Evolutionary conservation across 2,329 filamentous ascomycete species (phyloP).

Genomic region (Aplosporella prunicola): DNA sequence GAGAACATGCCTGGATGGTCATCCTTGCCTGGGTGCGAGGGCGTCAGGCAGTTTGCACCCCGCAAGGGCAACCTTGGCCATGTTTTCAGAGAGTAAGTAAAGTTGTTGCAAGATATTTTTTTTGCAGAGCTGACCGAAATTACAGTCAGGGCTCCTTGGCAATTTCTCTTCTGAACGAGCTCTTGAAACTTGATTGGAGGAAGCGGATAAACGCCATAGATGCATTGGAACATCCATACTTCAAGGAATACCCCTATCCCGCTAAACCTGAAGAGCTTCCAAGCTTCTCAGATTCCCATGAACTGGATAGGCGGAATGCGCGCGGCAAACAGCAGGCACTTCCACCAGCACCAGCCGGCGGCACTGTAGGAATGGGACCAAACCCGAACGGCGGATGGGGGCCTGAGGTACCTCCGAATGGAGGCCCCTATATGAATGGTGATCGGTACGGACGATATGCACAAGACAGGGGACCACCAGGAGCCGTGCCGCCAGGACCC

Average conservation of each 20-base stretch:
- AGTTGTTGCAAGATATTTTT: constrained; percentile 3
- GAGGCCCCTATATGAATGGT: constrained; percentile 25
- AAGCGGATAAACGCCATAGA: constrained; percentile 87
- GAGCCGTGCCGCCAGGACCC: constrained; percentile 19
- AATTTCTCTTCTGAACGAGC: constrained; percentile 68
- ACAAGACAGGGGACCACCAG: constrained; percentile 33
- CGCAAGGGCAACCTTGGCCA: constrained; percentile 58
- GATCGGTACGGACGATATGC: constrained; percentile 21
- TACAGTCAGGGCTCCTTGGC: constrained; percentile 58
- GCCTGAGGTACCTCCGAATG: constrained; percentile 29
- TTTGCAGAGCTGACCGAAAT: background rate
- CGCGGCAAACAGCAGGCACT: constrained; percentile 75
- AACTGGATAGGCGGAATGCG: constrained; percentile 87
- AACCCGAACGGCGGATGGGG: constrained; percentile 45
- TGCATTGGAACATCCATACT: constrained; percentile 86
- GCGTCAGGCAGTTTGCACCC: constrained; percentile 52
- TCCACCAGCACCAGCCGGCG: constrained; percentile 84
- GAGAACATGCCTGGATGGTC: constrained; percentile 90
- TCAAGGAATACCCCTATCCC: constrained; percentile 68
- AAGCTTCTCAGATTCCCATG: constrained; percentile 86
- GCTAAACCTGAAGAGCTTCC: constrained; percentile 81
- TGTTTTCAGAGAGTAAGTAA: constrained; percentile 61
- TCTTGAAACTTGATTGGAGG: constrained; percentile 82
- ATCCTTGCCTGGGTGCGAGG: constrained; percentile 69
- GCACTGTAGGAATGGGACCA: constrained; percentile 68